Percentiles rank a stretch among this genome's conserved stretches.
Evolutionary conservation across 345 rosid species (phyloP).

Genomic region (Salix viminalis): DNA sequence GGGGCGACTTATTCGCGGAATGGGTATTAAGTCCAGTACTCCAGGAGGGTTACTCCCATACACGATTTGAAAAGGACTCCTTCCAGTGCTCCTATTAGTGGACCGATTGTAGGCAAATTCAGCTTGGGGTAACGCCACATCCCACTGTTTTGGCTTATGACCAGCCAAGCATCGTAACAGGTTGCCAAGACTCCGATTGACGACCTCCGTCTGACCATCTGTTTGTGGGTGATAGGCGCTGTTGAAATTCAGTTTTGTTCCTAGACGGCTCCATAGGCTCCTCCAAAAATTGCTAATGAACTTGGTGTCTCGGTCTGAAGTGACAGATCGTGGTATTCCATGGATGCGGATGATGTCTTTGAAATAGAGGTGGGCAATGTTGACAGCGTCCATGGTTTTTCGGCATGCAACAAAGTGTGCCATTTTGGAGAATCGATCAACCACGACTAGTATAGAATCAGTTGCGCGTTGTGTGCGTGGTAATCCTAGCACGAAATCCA

Average conservation of each 20-base stretch:
- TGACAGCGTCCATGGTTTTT: background rate
- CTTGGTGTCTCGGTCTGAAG: background rate
- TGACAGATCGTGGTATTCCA: background rate
- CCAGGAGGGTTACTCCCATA: no score
- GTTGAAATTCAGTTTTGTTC: background rate
- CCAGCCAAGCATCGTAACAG: no score
- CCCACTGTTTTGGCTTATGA: no score
- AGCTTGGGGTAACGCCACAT: no score
- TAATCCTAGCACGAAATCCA: background rate
- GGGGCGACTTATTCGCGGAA: no score
- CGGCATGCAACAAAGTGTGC: background rate
- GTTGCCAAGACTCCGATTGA: no score
- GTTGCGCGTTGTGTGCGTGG: background rate
- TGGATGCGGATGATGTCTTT: background rate
- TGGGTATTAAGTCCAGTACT: no score
- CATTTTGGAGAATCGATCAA: constrained; percentile 2
- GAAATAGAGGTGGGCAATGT: background rate
- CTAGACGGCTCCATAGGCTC: background rate
- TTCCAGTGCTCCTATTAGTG: no score
- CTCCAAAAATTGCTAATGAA: background rate
- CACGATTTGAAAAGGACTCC: no score
- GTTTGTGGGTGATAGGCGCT: no score
- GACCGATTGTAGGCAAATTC: no score
- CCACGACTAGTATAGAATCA: background rate
- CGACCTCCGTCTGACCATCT: no score